Evolutionary conservation across 2,329 filamentous ascomycete genomes (phyloP), one percentile per base, ranked within the genome.

Genomic region (Myriosclerotinia duriaeana): DNA sequence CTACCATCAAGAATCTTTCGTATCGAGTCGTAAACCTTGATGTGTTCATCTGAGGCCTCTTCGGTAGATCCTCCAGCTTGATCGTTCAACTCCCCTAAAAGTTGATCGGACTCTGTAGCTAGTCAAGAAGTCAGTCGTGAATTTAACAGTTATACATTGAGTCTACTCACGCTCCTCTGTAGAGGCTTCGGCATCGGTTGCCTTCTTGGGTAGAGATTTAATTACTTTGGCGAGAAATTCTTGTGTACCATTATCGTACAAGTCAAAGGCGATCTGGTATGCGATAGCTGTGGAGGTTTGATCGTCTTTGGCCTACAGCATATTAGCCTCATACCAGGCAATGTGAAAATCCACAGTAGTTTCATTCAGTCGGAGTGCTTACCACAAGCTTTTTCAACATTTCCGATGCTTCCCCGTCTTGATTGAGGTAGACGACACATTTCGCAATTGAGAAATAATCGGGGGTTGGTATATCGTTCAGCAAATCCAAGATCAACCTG

Each of bases 361-460:
- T 40, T 52, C 46, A 12, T 36, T 11, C 34, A 52, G 6, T 22
- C 5, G 6, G 55, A 36, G 66, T 69, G 52, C 69, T 73, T 84
- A 65, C 62, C 12, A 98, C 89, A 30, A 99, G 84, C 72, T 92
- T 89, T 62, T 86, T 86, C 53, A 99, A 86, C 79, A 99, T 93
- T 69, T 86, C 87, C 12, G 93, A 93, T 0, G 95, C 95, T 82
- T 97, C 90, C 59, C 91, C 89, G 75, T 97, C 90, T 72, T 96
- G 91, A 77, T 97, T 90, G 22, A 99, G 85, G 74, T 98, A 97
- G 48, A 99, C 94, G 40, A 97, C 95, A 74, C 95, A 99, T 79
- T 96, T 96, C 61, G 95, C 94, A 74, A 99, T 98, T 26, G 95
- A 92, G 78, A 99, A 99, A 79, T 97, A 98, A 77, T 99, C 95